Conservation (phyloP, 129 eudicot genomes). For the Sambucus nigra region DNA sequence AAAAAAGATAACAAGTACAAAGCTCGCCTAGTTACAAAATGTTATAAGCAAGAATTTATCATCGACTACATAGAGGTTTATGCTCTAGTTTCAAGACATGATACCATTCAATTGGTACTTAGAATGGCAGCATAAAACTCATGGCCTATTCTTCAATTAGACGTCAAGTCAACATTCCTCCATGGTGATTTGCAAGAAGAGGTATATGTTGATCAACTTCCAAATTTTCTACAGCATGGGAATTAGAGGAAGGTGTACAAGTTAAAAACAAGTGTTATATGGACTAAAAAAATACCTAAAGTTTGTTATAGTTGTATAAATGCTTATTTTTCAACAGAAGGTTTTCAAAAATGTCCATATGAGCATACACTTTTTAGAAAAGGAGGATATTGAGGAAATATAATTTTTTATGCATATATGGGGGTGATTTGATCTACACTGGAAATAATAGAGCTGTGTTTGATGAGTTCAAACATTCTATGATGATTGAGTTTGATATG, state of each 20-base stretch:
- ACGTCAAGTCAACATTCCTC: not conserved
- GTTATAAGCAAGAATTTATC: not conserved
- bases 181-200: not conserved
- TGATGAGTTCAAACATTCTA: too few species aligned
- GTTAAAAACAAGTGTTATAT: not conserved
- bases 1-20: too few species aligned
- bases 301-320: too few species aligned
- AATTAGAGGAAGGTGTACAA: not conserved
- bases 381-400: too few species aligned
- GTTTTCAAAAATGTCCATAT: not conserved
- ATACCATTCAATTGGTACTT: too few species aligned
- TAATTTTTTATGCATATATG: too few species aligned
- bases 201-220: not conserved
- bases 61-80: not conserved
- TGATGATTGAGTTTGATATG: not conserved
- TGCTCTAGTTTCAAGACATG: not conserved
- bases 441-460: too few species aligned
- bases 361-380: not conserved
- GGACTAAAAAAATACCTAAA: too few species aligned
- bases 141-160: not conserved
- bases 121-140: too few species aligned
- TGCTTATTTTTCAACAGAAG: too few species aligned
- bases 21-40: not conserved
- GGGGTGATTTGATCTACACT: too few species aligned
- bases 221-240: not conserved